phyloP scores from a whole-genome alignment of 352 stramenopile species.

The Phytophthora vignae region DNA sequence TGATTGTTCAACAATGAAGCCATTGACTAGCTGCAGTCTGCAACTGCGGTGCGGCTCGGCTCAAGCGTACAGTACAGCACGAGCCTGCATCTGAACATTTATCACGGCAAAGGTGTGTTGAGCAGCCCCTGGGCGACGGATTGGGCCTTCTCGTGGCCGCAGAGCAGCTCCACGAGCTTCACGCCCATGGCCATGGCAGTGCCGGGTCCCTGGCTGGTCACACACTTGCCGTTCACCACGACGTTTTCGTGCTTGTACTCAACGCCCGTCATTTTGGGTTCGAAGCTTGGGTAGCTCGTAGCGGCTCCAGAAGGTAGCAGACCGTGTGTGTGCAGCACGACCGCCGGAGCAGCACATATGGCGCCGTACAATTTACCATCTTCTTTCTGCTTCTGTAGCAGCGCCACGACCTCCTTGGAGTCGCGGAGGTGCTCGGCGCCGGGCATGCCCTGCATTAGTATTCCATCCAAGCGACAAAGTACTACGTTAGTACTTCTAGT shows the following conservation, averaged over 20 bases:
- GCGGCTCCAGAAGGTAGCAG: conserved; percentile 52
- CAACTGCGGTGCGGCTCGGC: neutral
- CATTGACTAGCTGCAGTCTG: neutral
- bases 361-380: conserved; percentile 71
- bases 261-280: conserved; percentile 62
- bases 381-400: conserved; percentile 75
- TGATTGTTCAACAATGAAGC: neutral
- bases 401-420: conserved; percentile 56
- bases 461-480: neutral
- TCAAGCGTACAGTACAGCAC: neutral
- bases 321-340: conserved; percentile 74
- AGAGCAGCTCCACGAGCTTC: conserved; percentile 83
- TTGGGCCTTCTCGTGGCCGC: conserved; percentile 64
- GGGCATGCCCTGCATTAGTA: conserved; percentile 59
- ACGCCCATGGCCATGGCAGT: conserved; percentile 87
- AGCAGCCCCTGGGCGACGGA: conserved; percentile 70
- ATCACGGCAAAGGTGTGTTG: conserved; percentile 38
- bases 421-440: conserved; percentile 78
- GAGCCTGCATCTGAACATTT: conserved; percentile 3
- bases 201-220: conserved; percentile 80
- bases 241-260: conserved; percentile 64
- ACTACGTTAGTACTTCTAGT: conserved; percentile 4
- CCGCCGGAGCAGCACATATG: conserved; percentile 78
- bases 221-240: conserved; percentile 75
- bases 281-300: conserved; percentile 79